These are phyloP conservation scores for Helicocarpus griseus DNA, from an alignment of 2,329 filamentous ascomycete genomes.

Conservation along the genomic window DNA sequence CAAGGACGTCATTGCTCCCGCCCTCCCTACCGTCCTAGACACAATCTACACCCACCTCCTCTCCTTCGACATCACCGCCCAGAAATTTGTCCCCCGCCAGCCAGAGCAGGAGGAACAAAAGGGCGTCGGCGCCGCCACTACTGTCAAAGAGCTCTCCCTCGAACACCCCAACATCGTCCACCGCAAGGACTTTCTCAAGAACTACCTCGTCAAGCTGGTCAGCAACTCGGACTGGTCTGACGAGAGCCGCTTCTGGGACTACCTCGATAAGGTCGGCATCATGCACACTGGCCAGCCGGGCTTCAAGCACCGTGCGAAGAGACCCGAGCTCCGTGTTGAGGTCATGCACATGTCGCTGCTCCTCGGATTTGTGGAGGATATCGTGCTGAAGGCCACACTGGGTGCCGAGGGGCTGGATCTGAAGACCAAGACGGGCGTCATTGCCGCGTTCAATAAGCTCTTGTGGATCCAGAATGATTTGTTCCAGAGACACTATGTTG, in stretches of 20 bases:
- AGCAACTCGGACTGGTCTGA: constrained; percentile 20
- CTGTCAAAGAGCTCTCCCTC: constrained; percentile 13
- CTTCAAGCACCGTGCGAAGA: constrained; percentile 18
- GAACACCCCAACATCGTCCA: constrained; percentile 21
- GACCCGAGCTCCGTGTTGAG: constrained; percentile 19
- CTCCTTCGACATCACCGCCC: constrained; percentile 22
- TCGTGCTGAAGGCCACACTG: constrained; percentile 19
- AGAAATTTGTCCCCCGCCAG: constrained; percentile 19
- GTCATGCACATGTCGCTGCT: constrained; percentile 19
- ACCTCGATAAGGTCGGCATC: constrained; percentile 21
- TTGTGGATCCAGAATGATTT: constrained; percentile 25
- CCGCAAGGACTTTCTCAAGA: constrained; percentile 22
- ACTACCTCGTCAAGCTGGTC: constrained; percentile 19
- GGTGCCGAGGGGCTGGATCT: constrained; percentile 17
- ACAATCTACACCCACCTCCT: constrained; percentile 22
- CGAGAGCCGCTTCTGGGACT: constrained; percentile 20
- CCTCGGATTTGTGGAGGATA: constrained; percentile 20
- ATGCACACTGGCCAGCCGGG: constrained; percentile 21
- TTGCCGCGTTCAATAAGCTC: constrained; percentile 21
- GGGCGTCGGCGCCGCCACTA: not conserved
- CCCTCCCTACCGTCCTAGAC: constrained; percentile 19
- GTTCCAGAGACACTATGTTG: constrained; percentile 20
- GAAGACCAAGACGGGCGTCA: constrained; percentile 16
- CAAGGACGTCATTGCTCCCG: constrained; percentile 17
- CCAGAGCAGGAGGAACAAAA: constrained; percentile 11